A percentile compares a stretch with the other conserved stretches of the same genome.
Conservation (phyloP, 2,329 filamentous ascomycete species). For the Cercospora janseana region DNA sequence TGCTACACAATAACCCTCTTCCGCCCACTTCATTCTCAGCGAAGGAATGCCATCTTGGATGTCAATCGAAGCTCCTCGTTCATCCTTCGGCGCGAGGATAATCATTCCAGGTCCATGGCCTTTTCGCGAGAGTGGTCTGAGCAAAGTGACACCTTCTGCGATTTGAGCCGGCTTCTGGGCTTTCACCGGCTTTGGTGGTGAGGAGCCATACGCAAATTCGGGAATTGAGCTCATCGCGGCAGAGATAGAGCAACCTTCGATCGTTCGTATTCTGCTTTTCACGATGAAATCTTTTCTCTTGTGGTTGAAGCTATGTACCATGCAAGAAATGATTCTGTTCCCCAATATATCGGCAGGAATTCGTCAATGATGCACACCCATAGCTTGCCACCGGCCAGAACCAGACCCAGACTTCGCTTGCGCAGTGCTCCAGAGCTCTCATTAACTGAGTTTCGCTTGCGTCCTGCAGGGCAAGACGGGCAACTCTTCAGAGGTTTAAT, state of each 20-base stretch:
- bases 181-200: conserved; percentile 22
- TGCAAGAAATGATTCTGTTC: too few species aligned
- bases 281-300: background rate
- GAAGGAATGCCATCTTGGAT: conserved; percentile 29
- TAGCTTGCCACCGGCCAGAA: conserved; percentile 1
- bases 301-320: too few species aligned
- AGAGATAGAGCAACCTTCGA: too few species aligned
- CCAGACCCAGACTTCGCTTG: background rate
- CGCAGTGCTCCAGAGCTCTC: too few species aligned
- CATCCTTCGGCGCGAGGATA: conserved; percentile 21
- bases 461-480: too few species aligned
- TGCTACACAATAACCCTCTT: conserved; percentile 65
- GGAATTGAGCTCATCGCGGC: conserved; percentile 18
- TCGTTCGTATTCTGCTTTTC: background rate
- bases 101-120: conserved; percentile 28
- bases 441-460: too few species aligned
- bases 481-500: too few species aligned
- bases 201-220: conserved; percentile 26
- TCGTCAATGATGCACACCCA: conserved; percentile 9
- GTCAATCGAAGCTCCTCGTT: conserved; percentile 19
- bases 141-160: conserved; percentile 23
- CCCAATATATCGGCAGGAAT: conserved; percentile 1
- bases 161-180: conserved; percentile 24
- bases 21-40: conserved; percentile 60
- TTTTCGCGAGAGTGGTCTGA: conserved; percentile 25